Percentiles rank a stretch among this genome's conserved stretches.
These are phyloP conservation scores for Magnolia changhungtana DNA, from an alignment of 164 flowering plant species.

Conservation along the genomic window DNA sequence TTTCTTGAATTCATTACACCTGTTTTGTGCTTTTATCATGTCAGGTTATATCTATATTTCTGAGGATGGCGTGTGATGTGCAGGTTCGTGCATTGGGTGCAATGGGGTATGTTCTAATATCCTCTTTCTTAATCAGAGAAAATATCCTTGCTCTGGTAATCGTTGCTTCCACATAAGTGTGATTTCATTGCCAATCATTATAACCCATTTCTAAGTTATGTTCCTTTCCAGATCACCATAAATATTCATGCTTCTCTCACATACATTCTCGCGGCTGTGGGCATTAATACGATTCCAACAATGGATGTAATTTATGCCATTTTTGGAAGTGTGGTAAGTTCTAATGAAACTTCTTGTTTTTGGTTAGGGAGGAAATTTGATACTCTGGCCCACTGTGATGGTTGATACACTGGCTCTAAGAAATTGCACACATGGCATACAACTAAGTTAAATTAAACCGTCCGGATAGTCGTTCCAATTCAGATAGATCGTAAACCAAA, in stretches of 20 bases:
- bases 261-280: conserved; percentile 55
- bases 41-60: neutral
- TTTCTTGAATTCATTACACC: neutral
- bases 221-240: conserved; percentile 68
- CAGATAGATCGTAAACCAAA: too few species aligned
- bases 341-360: neutral
- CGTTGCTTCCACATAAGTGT: neutral
- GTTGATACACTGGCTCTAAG: neutral
- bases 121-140: conserved; percentile 89
- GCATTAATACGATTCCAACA: conserved; percentile 64
- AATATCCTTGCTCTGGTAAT: conserved; percentile 86
- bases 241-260: conserved; percentile 82
- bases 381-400: neutral
- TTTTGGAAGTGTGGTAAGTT: conserved; percentile 67
- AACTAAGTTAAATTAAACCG: too few species aligned
- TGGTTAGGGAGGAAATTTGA: neutral
- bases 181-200: neutral
- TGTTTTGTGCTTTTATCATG: neutral
- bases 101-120: conserved; percentile 64
- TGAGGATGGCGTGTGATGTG: conserved; percentile 15
- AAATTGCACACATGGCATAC: too few species aligned
- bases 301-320: conserved; percentile 66
- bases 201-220: conserved; percentile 6
- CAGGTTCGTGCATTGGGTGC: conserved; percentile 86
- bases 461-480: too few species aligned